Conservation (phyloP, 1,284 basidiomycete genomes). For the Uromyces viciae-fabae region DNA sequence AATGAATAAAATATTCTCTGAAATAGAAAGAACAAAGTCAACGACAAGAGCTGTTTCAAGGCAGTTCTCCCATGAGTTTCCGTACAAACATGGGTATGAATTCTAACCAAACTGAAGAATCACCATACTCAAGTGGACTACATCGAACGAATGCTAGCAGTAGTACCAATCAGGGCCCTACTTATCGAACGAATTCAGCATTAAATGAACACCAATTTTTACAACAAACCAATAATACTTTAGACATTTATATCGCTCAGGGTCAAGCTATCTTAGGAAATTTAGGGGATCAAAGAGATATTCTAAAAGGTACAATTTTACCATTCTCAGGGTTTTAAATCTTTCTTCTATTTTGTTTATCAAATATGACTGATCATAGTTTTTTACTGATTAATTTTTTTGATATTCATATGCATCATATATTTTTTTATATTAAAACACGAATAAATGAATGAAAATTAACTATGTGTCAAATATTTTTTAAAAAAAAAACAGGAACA, state of each 20-base stretch:
- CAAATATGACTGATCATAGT: not conserved
- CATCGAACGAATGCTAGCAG: slow-evolving; percentile 27
- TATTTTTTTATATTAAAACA: not conserved
- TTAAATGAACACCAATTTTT: slow-evolving; percentile 81
- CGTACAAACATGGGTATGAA: slow-evolving; percentile 53
- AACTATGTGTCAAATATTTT: not conserved
- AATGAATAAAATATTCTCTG: too few relatives aligned
- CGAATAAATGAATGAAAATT: not conserved
- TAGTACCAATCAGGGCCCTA: not conserved
- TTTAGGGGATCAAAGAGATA: slow-evolving; percentile 79
- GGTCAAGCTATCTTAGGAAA: slow-evolving; percentile 83
- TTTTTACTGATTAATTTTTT: not conserved
- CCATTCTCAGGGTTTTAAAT: slow-evolving; percentile 1
- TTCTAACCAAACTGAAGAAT: slow-evolving; percentile 56
- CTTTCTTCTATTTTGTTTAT: not conserved
- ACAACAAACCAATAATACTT: slow-evolving; percentile 69
- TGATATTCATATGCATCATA: not conserved
- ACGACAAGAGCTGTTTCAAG: slow-evolving; percentile 30
- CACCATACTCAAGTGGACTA: slow-evolving; percentile 57
- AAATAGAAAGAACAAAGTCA: slow-evolving; percentile 36
- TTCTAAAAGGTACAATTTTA: slow-evolving; percentile 78
- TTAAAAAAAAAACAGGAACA: slow-evolving; percentile 59
- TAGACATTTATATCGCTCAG: slow-evolving; percentile 86
- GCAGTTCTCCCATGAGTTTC: slow-evolving; percentile 58
- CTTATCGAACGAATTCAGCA: slow-evolving; percentile 58